Percentiles rank a stretch among this genome's conserved stretches.
These are phyloP conservation scores for Endocladia muricata DNA, from an alignment of 31 red algal species.

Conservation along the genomic window DNA sequence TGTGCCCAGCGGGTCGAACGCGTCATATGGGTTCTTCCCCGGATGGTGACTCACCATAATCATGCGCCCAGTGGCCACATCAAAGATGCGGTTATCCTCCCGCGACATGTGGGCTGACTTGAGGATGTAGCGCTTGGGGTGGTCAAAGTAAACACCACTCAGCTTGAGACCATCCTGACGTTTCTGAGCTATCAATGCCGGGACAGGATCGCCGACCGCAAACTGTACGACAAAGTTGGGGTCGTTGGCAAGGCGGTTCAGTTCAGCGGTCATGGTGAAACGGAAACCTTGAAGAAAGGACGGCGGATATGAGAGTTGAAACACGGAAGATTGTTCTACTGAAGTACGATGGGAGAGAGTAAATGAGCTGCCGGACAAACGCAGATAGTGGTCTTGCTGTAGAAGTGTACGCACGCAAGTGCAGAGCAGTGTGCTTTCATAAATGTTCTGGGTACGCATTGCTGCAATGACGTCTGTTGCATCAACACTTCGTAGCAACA, in stretches of 20 bases:
- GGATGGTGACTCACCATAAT: constrained; percentile 63
- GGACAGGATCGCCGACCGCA: constrained; percentile 40
- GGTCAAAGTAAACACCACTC: constrained; percentile 29
- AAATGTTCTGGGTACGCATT: too few relatives aligned
- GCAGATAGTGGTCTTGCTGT: too few relatives aligned
- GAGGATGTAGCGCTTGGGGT: constrained; percentile 56
- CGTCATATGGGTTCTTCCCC: constrained; percentile 78
- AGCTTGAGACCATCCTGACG: constrained; percentile 29
- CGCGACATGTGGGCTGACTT: constrained; percentile 69
- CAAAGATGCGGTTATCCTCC: constrained; percentile 74
- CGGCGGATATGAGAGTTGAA: too few relatives aligned
- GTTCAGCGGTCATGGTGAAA: constrained; percentile 69
- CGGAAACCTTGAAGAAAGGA: too few relatives aligned
- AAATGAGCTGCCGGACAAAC: too few relatives aligned
- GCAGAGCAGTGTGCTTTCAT: too few relatives aligned
- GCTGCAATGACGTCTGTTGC: too few relatives aligned
- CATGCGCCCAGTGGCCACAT: constrained; percentile 27
- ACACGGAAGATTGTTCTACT: too few relatives aligned
- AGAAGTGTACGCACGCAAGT: too few relatives aligned
- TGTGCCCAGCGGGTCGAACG: constrained; percentile 62
- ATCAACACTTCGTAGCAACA: too few relatives aligned
- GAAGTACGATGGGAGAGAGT: too few relatives aligned
- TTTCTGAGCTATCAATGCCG: constrained; percentile 45
- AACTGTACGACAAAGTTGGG: constrained; percentile 65
- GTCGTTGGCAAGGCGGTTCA: constrained; percentile 49